Base-by-base conservation (phyloP, 257 asterid species). In the Osmanthus fragrans region DNA sequence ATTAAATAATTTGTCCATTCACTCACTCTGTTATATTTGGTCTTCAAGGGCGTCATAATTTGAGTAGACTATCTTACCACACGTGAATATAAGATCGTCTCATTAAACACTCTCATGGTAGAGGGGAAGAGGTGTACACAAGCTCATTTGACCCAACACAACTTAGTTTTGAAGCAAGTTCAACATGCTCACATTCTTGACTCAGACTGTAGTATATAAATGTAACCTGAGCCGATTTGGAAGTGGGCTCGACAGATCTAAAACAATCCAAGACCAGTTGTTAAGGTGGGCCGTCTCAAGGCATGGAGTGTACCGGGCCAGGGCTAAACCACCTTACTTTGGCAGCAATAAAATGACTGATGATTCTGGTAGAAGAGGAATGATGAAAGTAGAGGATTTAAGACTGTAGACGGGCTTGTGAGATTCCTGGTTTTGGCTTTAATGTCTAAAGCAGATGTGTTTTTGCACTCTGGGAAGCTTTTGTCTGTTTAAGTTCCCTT, bases 401-500 rank as follows among this genome's bases (percentile, higher is more conserved):
- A 70, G 77, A 70, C 82, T 69, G 82, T 30, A 75, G 80, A 56
- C 71, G 36, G 65, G 74, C 76, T 80, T 80, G 88, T 70, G 70
- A 77, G 88, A 88, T 85, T 91, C 94, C 85, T 86, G 86, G 87
- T 32, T 77, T 82, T 87, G 83, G 90, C 82, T 77, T 87, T 83
- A 75, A 76, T 84, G 85, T 79, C 76, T 70, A 79, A 82, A 79
- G 84, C 73, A 76, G 30, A 25, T 76, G 70, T 82, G 69, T 76
- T 71, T 77, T 79, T 68, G 84, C 81, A 82, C 84, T 71, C 80
- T 82, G 72, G 33, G 76, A 82, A 85, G 84, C 89, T 80, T 89
- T 89, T 86, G 87, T 85, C 90, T 82, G 87, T 37, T 87, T 84
- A 80, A 84, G 70, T 86, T 74, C 51, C 66, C 79, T 81, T 71